Evolutionary conservation across 352 stramenopile genomes (phyloP), one percentile per base, ranked within the genome.

Genomic region (Pythium aphanidermatum): DNA sequence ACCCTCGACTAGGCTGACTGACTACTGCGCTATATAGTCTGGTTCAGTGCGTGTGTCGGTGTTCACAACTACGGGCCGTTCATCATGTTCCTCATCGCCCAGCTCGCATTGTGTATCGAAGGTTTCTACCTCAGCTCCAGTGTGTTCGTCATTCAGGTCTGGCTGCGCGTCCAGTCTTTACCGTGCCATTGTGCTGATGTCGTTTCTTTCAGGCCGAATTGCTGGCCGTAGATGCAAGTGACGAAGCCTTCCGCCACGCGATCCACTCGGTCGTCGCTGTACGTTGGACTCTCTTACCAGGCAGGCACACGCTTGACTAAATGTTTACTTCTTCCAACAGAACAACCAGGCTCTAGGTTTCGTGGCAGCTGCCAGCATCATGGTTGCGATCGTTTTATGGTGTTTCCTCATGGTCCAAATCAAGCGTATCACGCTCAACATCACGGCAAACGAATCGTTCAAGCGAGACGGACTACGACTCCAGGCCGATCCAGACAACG

Each of bases 371-470:
- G 65, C 86, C 49, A 68, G 67, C 23, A 50, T 86, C 29, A 79
- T 82, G 53, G 74, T 70, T 12, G 61, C 62, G 16, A 31, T 86
- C 24, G 61, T 90, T 35, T 41, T 90, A 5, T 87, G 74, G 68
- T 43, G 78, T 1, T 87, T 92, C 52, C 52, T 92, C 21, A 43
- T 87, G 21, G 81, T 86, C 48, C 80, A 92, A 32, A 53, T 92
- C 2, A 68, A 70, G 33, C 80, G 80, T 25, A 84, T 92, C 45
- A 51, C 62, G 8, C 68, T 69, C 42, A 92, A 92, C 27, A 68
- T 69, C 39, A 90, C 80, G 4, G 78, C 80, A 4, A 88, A 85
- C 46, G 80, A 92, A 52, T 74, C 77, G 10, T 92, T 92, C 40
- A 92, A 92, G 58, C 80, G 80, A 27, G 74, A 89, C 55, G 70